A percentile compares a stretch with the other conserved stretches of the same genome.
phyloP scores from a whole-genome alignment of 1,284 basidiomycete genomes.

The Psilocybe mexicana region DNA sequence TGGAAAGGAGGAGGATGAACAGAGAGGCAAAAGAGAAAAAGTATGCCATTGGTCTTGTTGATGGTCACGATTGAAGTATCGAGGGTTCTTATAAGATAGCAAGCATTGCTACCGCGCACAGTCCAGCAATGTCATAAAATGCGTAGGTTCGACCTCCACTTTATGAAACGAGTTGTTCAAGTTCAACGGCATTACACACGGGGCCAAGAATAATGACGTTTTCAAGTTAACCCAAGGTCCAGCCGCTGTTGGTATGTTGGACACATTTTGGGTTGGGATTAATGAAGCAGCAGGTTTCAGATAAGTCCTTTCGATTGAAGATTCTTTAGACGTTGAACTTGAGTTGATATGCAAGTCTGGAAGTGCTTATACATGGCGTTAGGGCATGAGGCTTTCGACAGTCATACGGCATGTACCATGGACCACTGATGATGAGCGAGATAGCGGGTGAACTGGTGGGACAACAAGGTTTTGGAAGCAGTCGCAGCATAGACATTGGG shows the following conservation, averaged over 20 bases:
- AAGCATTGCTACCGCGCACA: neutral
- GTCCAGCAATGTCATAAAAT: neutral
- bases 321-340: neutral
- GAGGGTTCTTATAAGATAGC: neutral
- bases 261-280: too few relatives aligned
- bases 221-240: too few relatives aligned
- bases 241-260: too few relatives aligned
- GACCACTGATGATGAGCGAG: too few relatives aligned
- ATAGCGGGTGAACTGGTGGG: too few relatives aligned
- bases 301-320: too few relatives aligned
- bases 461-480: too few relatives aligned
- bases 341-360: neutral
- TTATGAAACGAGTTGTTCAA: neutral
- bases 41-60: neutral
- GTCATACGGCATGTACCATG: neutral
- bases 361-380: neutral
- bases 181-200: neutral
- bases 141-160: neutral
- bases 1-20: conserved; percentile 20
- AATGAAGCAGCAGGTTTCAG: too few relatives aligned
- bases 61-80: neutral
- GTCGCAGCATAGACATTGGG: too few relatives aligned
- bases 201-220: too few relatives aligned
- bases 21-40: conserved; percentile 1
- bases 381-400: neutral